phyloP scores from a whole-genome alignment of 768 basidiomycete genomes.

The Amanita molliuscula region DNA sequence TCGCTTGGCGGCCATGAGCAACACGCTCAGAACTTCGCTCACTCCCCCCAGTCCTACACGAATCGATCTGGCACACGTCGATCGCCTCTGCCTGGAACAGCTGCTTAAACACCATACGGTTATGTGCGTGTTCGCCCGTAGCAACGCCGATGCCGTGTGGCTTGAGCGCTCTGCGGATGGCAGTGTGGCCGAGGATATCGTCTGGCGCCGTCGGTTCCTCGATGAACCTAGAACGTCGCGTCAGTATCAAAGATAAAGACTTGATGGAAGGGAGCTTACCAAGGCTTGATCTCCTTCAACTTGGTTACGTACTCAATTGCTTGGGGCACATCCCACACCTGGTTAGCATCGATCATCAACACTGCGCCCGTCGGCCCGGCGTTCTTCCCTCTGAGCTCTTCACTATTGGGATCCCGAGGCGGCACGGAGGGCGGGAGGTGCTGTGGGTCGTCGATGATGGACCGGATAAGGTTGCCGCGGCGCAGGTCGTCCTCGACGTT shows the following conservation, averaged over 20 bases:
- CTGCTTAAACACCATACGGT: slow-evolving; percentile 94
- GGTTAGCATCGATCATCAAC: slow-evolving; percentile 96
- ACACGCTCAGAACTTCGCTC: slow-evolving; percentile 82
- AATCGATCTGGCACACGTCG: slow-evolving; percentile 93
- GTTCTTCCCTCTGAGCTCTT: slow-evolving; percentile 76
- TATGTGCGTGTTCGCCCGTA: slow-evolving; percentile 92
- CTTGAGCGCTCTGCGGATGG: slow-evolving; percentile 68
- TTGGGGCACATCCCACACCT: slow-evolving; percentile 90
- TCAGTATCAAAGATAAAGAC: background rate
- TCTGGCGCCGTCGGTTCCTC: slow-evolving; percentile 93
- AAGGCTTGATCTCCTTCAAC: slow-evolving; percentile 75
- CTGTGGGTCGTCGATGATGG: slow-evolving; percentile 89
- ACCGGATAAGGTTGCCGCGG: slow-evolving; percentile 81
- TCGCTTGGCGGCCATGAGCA: slow-evolving; percentile 86
- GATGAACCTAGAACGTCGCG: slow-evolving; percentile 54
- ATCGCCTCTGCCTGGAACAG: slow-evolving; percentile 85
- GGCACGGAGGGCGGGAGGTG: slow-evolving; percentile 54
- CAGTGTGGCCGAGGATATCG: slow-evolving; percentile 78
- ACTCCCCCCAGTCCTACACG: slow-evolving; percentile 90
- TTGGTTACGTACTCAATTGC: slow-evolving; percentile 87
- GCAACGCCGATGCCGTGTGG: slow-evolving; percentile 82
- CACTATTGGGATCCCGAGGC: slow-evolving; percentile 49
- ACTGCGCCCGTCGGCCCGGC: slow-evolving; percentile 91
- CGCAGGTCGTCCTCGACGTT: slow-evolving; percentile 74
- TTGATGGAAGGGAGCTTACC: slow-evolving; percentile 32